These are phyloP conservation scores for Favolaschia claudopus DNA, from an alignment of 768 basidiomycete species.

Conservation along the genomic window DNA sequence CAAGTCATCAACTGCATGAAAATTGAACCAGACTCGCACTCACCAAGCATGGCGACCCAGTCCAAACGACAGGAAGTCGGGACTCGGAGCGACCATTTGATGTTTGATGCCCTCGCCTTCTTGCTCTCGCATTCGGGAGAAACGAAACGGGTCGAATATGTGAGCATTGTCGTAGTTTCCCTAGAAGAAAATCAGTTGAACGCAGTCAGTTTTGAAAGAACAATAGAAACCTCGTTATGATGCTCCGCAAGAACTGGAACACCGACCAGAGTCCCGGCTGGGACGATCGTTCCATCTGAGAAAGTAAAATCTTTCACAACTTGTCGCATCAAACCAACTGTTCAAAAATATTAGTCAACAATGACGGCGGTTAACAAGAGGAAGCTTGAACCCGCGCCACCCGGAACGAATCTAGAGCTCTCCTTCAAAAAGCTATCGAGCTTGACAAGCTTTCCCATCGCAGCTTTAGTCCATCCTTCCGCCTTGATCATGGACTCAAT, in stretches of 20 bases:
- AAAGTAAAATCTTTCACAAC: conserved; percentile 49
- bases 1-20: background rate
- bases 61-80: conserved; percentile 44
- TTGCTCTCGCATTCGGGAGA: conserved; percentile 37
- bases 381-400: conserved; percentile 7
- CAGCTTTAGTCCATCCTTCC: conserved; percentile 40
- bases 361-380: background rate
- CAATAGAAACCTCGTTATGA: conserved; percentile 25
- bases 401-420: conserved; percentile 33
- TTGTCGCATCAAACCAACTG: conserved; percentile 39
- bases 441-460: conserved; percentile 36
- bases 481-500: conserved; percentile 31
- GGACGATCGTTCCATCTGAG: conserved; percentile 51
- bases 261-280: conserved; percentile 44
- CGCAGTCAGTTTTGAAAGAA: background rate
- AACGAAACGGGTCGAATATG: conserved; percentile 52
- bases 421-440: conserved; percentile 47
- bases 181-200: conserved; percentile 19
- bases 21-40: background rate
- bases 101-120: conserved; percentile 31
- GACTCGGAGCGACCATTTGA: conserved; percentile 36
- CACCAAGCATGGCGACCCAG: conserved; percentile 44
- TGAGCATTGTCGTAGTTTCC: conserved; percentile 40
- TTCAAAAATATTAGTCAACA: background rate
- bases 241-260: conserved; percentile 41